Evolutionary conservation across 345 rosid genomes (phyloP).

Genomic region (Eucalyptus pauciflora): DNA sequence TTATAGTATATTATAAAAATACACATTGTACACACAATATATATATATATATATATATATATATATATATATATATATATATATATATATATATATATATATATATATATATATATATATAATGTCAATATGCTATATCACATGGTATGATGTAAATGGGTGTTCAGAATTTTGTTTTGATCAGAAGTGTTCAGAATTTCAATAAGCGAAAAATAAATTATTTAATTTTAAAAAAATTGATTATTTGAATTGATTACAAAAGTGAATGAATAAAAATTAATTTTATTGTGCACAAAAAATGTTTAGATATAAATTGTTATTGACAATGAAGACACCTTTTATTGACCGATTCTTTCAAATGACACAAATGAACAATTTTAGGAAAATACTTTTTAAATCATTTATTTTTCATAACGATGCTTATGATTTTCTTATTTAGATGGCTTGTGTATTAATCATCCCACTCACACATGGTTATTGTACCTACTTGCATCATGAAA

Average conservation of each 20-base stretch:
- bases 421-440: not conserved
- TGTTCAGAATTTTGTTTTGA: no score
- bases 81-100: not conserved
- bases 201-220: not conserved
- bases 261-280: not conserved
- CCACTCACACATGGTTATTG: not conserved
- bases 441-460: not conserved
- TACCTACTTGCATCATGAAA: not conserved
- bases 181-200: not conserved
- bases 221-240: not conserved
- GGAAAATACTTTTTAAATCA: accelerated
- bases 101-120: not conserved
- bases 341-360: not conserved
- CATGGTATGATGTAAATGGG: not conserved
- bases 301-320: not conserved
- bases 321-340: accelerated
- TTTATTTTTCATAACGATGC: not conserved
- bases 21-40: not conserved
- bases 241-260: not conserved
- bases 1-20: not conserved
- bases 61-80: not conserved
- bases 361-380: accelerated
- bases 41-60: not conserved
- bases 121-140: not conserved
- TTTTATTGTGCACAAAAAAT: not conserved